Conservation (phyloP, 1,284 basidiomycete species). For the Mycena sp. region DNA sequence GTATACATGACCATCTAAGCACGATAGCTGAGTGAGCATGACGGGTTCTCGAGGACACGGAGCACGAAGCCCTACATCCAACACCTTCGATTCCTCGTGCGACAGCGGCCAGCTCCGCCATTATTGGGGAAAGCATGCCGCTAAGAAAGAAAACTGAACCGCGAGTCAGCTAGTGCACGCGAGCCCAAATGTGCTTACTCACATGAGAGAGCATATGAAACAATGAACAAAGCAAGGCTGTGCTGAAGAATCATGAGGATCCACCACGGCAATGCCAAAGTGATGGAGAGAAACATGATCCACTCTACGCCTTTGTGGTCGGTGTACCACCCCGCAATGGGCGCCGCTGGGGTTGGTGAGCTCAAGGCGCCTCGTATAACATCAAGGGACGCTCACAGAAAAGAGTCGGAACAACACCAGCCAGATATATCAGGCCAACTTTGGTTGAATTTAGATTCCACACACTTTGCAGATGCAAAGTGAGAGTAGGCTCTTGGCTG, state of each 20-base stretch:
- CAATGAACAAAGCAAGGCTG: slow-evolving; percentile 68
- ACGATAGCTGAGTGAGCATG: slow-evolving; percentile 24
- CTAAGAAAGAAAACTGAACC: slow-evolving; percentile 66
- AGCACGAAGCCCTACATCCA: slow-evolving; percentile 61
- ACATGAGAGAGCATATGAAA: slow-evolving; percentile 68
- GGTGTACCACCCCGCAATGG: slow-evolving; percentile 66
- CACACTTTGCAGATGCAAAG: slow-evolving; percentile 67
- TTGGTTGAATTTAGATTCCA: slow-evolving; percentile 70
- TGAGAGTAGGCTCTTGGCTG: slow-evolving; percentile 70
- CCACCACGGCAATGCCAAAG: slow-evolving; percentile 75
- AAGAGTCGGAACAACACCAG: slow-evolving; percentile 72
- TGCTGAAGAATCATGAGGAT: slow-evolving; percentile 61
- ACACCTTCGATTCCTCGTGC: slow-evolving; percentile 64
- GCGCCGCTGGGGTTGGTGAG: slow-evolving; percentile 55
- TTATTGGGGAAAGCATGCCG: slow-evolving; percentile 66
- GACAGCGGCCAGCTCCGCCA: slow-evolving; percentile 69
- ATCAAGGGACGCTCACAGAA: slow-evolving; percentile 56
- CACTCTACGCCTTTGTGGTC: slow-evolving; percentile 73
- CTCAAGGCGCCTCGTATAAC: background rate
- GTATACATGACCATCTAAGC: slow-evolving; percentile 69
- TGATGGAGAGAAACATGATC: slow-evolving; percentile 58
- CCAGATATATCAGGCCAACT: slow-evolving; percentile 79
- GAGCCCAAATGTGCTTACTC: slow-evolving; percentile 31
- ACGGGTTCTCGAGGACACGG: background rate
- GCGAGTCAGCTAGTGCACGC: background rate